Percentiles rank a stretch among this genome's conserved stretches.
Evolutionary conservation across 257 asterid genomes (phyloP).

Genomic region (Capsicum baccatum): DNA sequence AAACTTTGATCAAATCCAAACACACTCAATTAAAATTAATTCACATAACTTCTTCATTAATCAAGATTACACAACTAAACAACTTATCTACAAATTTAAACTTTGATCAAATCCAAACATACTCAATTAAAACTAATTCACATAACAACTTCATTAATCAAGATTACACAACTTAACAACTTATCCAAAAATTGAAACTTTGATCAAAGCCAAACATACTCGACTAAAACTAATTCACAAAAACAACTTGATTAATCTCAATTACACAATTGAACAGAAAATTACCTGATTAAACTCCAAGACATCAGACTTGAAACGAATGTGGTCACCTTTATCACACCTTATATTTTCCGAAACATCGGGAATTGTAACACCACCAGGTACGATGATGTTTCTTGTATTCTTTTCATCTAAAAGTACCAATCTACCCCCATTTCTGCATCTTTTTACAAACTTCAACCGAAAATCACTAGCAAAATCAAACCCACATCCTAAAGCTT

Average conservation of each 20-base stretch:
- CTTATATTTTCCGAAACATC: conserved; percentile 80
- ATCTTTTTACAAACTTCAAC: conserved; percentile 77
- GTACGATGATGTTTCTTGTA: conserved; percentile 70
- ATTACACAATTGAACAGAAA: neutral
- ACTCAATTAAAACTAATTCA: no score
- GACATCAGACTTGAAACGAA: conserved; percentile 94
- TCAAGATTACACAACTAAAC: neutral
- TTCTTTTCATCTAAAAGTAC: conserved; percentile 61
- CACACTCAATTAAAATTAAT: neutral
- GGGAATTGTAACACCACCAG: conserved; percentile 70
- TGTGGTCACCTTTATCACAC: conserved; percentile 89
- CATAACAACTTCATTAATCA: no score
- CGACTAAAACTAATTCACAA: no score
- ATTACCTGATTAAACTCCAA: conserved; percentile 88
- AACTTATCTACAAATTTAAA: neutral
- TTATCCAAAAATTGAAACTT: no score
- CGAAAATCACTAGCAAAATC: conserved; percentile 98
- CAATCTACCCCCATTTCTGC: conserved; percentile 67
- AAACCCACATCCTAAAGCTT: conserved; percentile 89
- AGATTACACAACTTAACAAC: no score
- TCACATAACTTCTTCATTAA: neutral
- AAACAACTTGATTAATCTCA: no score
- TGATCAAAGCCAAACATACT: no score
- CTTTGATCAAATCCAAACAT: no score
- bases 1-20: no score